These are phyloP conservation scores for Pichia membranifaciens DNA, from an alignment of 805 yeast species.

Conservation along the genomic window DNA sequence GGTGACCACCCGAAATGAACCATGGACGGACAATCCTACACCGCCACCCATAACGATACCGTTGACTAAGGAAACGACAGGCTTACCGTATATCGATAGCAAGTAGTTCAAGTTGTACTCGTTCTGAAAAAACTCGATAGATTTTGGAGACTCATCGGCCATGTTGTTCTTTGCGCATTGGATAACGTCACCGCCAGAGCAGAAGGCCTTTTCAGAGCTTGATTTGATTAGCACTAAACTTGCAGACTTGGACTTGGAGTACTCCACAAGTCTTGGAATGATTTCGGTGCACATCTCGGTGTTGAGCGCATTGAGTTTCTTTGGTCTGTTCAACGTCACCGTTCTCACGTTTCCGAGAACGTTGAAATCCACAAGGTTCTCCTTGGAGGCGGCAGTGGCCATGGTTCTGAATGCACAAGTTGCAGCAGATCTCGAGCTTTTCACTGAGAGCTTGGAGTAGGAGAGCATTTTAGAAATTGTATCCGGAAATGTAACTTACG, in stretches of 20 bases:
- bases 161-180: slow-evolving; percentile 61
- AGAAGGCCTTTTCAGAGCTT: slow-evolving; percentile 61
- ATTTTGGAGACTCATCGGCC: slow-evolving; percentile 38
- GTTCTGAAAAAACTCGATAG: slow-evolving; percentile 61
- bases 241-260: slow-evolving; percentile 60
- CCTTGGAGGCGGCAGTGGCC: slow-evolving; percentile 16
- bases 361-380: slow-evolving; percentile 47
- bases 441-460: not conserved
- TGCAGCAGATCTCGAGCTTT: not conserved
- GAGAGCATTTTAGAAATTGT: not conserved
- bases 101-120: slow-evolving; percentile 81
- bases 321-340: slow-evolving; percentile 70
- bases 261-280: slow-evolving; percentile 69
- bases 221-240: slow-evolving; percentile 66
- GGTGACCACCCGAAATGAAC: slow-evolving; percentile 90
- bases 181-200: slow-evolving; percentile 97
- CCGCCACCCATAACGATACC: slow-evolving; percentile 99
- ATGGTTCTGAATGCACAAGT: slow-evolving; percentile 13
- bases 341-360: slow-evolving; percentile 63
- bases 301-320: slow-evolving; percentile 80
- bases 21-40: slow-evolving; percentile 85
- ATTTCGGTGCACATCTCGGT: slow-evolving; percentile 68
- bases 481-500: not conserved
- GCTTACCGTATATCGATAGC: slow-evolving; percentile 79
- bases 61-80: slow-evolving; percentile 77